A percentile compares a stretch with the other conserved stretches of the same genome.
phyloP scores from a whole-genome alignment of 345 rosid species.

The Kandelia obovata region DNA sequence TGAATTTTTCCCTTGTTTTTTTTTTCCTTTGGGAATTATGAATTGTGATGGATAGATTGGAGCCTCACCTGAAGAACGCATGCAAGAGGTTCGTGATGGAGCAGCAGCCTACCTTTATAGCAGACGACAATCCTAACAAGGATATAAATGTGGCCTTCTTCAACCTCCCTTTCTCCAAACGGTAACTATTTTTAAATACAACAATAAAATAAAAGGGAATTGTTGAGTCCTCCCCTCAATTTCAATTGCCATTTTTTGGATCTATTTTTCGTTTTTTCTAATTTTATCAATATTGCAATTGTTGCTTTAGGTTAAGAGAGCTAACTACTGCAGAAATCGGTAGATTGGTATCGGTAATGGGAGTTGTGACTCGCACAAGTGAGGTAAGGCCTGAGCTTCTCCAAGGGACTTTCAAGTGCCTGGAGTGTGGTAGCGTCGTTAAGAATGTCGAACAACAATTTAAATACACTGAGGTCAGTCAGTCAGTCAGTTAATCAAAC shows the following conservation, averaged over 20 bases:
- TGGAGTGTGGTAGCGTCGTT: slow-evolving; percentile 69
- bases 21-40: background rate
- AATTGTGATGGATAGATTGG: slow-evolving; percentile 41
- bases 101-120: slow-evolving; percentile 55
- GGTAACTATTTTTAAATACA: slow-evolving; percentile 29
- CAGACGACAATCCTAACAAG: slow-evolving; percentile 80
- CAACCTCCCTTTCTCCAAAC: slow-evolving; percentile 72
- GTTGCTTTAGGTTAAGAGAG: slow-evolving; percentile 59
- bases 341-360: slow-evolving; percentile 77
- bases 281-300: too few relatives aligned
- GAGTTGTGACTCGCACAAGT: slow-evolving; percentile 93
- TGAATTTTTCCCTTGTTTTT: background rate
- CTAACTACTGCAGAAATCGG: slow-evolving; percentile 80
- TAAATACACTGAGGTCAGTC: slow-evolving; percentile 82
- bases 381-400: slow-evolving; percentile 98
- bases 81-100: slow-evolving; percentile 90
- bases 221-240: too few relatives aligned
- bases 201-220: too few relatives aligned
- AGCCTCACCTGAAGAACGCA: slow-evolving; percentile 78
- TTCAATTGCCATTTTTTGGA: too few relatives aligned
- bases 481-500: slow-evolving; percentile 23
- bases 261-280: too few relatives aligned
- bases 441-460: slow-evolving; percentile 94
- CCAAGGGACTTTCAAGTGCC: slow-evolving; percentile 80
- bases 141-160: slow-evolving; percentile 81